Conservation (phyloP, 176 grass and related monocot species). For the Leersia perrieri region DNA sequence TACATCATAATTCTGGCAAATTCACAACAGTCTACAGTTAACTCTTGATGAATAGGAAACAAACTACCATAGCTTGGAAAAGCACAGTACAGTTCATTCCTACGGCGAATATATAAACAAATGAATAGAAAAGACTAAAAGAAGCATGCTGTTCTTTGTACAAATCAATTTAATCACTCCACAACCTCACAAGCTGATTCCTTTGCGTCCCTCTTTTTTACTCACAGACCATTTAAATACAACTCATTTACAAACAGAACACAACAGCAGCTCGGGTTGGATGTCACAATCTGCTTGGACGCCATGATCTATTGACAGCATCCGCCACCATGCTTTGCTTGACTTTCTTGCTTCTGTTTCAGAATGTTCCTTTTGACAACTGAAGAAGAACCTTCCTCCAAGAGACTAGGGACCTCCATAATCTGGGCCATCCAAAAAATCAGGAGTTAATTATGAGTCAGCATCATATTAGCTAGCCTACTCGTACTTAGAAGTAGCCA, state of each 20-base stretch:
- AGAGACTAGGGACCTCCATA: conserved; percentile 74
- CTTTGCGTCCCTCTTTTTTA: conserved; percentile 27
- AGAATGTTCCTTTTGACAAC: conserved; percentile 74
- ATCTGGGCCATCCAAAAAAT: conserved; percentile 45
- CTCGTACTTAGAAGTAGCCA: background rate
- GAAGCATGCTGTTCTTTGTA: conserved; percentile 36
- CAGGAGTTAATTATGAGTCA: background rate
- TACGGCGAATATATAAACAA: background rate
- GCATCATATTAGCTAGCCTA: background rate
- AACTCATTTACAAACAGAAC: conserved; percentile 59
- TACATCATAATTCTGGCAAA: background rate
- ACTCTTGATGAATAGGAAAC: background rate
- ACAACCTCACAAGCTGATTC: conserved; percentile 31
- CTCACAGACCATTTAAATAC: conserved; percentile 42
- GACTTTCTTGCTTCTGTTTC: conserved; percentile 88
- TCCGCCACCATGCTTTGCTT: conserved; percentile 45
- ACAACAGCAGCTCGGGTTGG: background rate
- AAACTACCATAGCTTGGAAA: background rate
- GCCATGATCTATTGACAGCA: conserved; percentile 56
- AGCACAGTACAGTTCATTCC: background rate
- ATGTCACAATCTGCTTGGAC: background rate
- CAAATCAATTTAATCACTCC: conserved; percentile 43
- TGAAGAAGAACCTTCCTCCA: conserved; percentile 75
- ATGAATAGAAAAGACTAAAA: background rate
- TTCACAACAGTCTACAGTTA: background rate